Evolutionary conservation across 257 asterid genomes (phyloP), one percentile per base, ranked within the genome.

Genomic region (Solanum megistacrolobum): DNA sequence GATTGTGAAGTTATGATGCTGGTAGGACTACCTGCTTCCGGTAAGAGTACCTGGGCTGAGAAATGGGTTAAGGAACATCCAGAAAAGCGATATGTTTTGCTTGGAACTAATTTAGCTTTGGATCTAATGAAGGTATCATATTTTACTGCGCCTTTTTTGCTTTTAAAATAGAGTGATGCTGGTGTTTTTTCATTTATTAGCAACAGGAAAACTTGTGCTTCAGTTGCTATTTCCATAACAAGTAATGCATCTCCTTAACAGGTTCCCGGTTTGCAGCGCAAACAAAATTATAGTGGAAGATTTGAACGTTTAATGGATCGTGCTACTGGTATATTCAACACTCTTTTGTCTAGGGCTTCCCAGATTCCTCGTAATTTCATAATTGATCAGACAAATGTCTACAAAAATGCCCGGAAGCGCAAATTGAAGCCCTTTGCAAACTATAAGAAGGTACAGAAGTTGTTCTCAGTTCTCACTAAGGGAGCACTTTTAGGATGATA

Each of bases 11-110:
- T 87, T 86, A 88, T 91, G 85, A 92, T 93, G 96, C 89, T 94
- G 95, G 95, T 93, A 32, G 97, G 97, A 32, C 91, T 94, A 76
- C 97, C 95, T 29, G 94, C 94, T 82, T 90, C 93, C n/a, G 97
- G 97, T 14, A 94, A 94, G 88, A 92, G 92, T 89, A 92, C 97
- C 5, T 94, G 96, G 97, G 97, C 97, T 7, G 93, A 94, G 88
- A 93, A 91, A 58, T 92, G 89, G 93, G 91, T 86, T 83, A 90
- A 52, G 66, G 91, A 86, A 87, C 92, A 91, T 89, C 94, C 94
- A 12, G 97, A 92, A 89, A 94, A 92, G 91, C 92, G 95, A 72
- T 93, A 94, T 78, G 73, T 92, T 87, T 83, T 94, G 82, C 93
- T 94, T 65, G 96, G 97, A 83, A 92, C 94, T 46, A 92, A 93